A percentile compares a stretch with the other conserved stretches of the same genome.
These are phyloP conservation scores for Ophiostoma fasciatum DNA, from an alignment of 2,329 filamentous ascomycete species.

Conservation along the genomic window DNA sequence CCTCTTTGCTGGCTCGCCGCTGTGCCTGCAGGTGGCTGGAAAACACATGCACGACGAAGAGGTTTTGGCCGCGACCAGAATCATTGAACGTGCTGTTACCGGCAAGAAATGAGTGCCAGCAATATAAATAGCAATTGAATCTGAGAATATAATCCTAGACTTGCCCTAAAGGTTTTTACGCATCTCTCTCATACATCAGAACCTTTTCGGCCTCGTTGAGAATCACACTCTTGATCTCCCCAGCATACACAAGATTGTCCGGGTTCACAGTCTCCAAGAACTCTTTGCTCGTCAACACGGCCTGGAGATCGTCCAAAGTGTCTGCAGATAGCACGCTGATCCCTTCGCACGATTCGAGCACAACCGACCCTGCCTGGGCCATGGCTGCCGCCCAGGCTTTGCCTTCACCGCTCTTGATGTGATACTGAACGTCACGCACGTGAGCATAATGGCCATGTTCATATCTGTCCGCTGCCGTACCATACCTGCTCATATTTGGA, in stretches of 20 bases:
- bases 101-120: too few species aligned
- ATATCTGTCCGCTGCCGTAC: background rate
- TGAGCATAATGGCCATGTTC: background rate
- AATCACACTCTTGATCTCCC: background rate
- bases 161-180: too few species aligned
- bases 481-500: conserved; percentile 1
- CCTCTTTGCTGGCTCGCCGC: background rate
- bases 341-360: background rate
- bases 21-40: background rate
- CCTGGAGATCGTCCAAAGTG: background rate
- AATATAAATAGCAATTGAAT: background rate
- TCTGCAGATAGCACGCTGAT: background rate
- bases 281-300: background rate
- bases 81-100: background rate
- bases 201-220: background rate
- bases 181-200: background rate
- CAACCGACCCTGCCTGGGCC: background rate
- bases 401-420: background rate
- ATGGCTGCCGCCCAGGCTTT: background rate
- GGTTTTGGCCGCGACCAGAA: background rate
- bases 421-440: background rate
- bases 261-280: background rate
- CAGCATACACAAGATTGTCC: background rate
- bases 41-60: conserved; percentile 1
- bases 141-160: background rate